phyloP scores from a whole-genome alignment of 352 stramenopile genomes.

The Phytopythium helicoides region DNA sequence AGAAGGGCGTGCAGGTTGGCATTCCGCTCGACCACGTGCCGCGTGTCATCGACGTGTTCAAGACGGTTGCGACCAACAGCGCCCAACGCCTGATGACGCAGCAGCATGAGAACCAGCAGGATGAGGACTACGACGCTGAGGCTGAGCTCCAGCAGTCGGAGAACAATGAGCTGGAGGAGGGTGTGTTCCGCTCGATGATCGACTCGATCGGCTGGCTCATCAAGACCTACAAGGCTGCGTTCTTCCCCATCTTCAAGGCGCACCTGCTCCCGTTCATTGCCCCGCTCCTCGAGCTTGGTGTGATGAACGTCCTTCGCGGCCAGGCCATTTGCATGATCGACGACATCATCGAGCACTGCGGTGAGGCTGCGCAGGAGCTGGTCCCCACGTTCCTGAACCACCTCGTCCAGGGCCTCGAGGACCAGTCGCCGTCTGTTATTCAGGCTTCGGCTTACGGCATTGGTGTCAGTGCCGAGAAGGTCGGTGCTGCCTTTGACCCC shows the following conservation, averaged over 20 bases:
- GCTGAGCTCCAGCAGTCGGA: constrained; percentile 67
- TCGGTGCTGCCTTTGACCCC: constrained; percentile 61
- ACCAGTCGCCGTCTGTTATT: constrained; percentile 60
- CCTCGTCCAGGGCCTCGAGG: constrained; percentile 70
- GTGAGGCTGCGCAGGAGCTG: constrained; percentile 61
- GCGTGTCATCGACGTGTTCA: constrained; percentile 67
- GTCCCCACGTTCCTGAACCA: constrained; percentile 70
- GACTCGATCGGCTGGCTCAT: constrained; percentile 86
- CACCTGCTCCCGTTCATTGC: constrained; percentile 67
- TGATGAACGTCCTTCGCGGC: constrained; percentile 60
- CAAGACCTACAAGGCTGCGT: constrained; percentile 76
- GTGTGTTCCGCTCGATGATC: constrained; percentile 76
- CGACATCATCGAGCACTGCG: constrained; percentile 87
- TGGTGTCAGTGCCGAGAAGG: constrained; percentile 82
- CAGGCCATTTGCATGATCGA: constrained; percentile 89
- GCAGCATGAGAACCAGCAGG: constrained; percentile 64
- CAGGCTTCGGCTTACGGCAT: constrained; percentile 83
- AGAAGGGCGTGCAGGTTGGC: constrained; percentile 68
- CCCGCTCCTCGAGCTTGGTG: constrained; percentile 59
- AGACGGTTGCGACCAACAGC: constrained; percentile 60
- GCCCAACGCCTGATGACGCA: constrained; percentile 56
- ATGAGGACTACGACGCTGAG: constrained; percentile 83
- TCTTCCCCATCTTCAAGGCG: constrained; percentile 74
- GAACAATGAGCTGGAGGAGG: constrained; percentile 70
- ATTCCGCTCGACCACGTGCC: constrained; percentile 69